These are phyloP conservation scores for Neohortaea acidophila DNA, from an alignment of 495 filamentous ascomycete genomes.

Conservation along the genomic window DNA sequence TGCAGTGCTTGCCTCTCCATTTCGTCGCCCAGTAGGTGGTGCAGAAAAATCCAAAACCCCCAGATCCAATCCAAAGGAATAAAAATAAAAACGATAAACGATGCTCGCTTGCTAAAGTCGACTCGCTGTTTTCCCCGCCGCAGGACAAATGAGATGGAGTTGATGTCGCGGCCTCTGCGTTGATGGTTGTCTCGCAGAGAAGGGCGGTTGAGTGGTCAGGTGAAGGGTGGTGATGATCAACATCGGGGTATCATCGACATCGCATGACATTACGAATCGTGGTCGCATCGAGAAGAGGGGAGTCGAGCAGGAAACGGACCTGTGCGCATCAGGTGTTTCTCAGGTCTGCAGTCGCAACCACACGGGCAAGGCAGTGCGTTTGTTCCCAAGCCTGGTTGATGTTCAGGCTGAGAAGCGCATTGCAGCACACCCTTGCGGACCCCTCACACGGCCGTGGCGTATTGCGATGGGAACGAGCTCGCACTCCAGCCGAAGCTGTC, in stretches of 20 bases:
- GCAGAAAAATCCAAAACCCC: too few species aligned
- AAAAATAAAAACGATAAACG: too few species aligned
- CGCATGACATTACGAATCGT: constrained; percentile 15
- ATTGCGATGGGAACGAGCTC: constrained; percentile 43
- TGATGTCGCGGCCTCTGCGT: too few species aligned
- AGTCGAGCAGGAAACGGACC: not conserved
- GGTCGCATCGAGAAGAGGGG: constrained; percentile 7
- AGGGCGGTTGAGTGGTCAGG: not conserved
- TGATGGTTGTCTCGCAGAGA: too few species aligned
- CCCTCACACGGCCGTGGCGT: constrained; percentile 41
- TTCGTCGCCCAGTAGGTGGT: too few species aligned
- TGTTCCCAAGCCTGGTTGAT: too few species aligned
- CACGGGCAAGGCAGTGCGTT: too few species aligned
- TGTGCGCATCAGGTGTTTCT: constrained; percentile 13
- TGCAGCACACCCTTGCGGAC: not conserved
- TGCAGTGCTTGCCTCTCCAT: constrained; percentile 14
- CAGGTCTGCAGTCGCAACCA: too few species aligned
- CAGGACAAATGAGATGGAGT: too few species aligned
- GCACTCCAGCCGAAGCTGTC: constrained; percentile 64
- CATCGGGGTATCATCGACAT: constrained; percentile 18
- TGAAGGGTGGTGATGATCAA: constrained; percentile 15
- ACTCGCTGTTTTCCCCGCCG: too few species aligned
- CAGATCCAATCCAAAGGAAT: too few species aligned
- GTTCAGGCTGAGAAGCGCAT: not conserved
- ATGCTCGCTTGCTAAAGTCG: too few species aligned